Evolutionary conservation across 148 eudicot species (phyloP), one percentile per base, ranked within the genome.

Genomic region (Heliamphora exappendiculata): DNA sequence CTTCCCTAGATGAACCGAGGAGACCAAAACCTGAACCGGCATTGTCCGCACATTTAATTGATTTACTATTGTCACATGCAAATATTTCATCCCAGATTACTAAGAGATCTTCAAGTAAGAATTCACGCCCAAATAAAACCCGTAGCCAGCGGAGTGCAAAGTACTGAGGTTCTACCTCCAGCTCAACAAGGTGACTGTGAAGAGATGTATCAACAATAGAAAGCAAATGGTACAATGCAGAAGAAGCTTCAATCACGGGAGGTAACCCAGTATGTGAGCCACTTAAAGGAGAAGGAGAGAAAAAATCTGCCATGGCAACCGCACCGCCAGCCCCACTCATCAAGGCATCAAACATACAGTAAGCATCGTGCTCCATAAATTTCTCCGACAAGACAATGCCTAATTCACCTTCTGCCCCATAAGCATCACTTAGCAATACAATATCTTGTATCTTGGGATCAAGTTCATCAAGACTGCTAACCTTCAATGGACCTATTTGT

Each of bases 341-440:
- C 60, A 95, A 81, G 81, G 99, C 92, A 80, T 95, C 97, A 78
- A 95, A 91, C 94, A 93, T 91, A 49, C 88, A 87, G 74, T 92
- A 92, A 17, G 96, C 94, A 76, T 95, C 99, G 62, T 95, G 99
- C 82, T 95, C 99, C 88, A 91, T 78, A 78, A 91, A 95, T 80
- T 88, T 92, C 71, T 92, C 96, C 1, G 99, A 95, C 75, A 95
- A 79, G 47, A 95, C 86, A 72, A 87, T 78, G 72, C 99, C 99
- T 78, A 95, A 91, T 84, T 95, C 97, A 75, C 99, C 99, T 84
- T 95, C 99, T 36, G 97, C 93, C 74, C 99, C 99, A 82, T 95
- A 95, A 65, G 96, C 93, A 84, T 95, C 99, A 78, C 89, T 89
- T 45, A 95, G 82, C 64, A 84, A 75, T 75, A 95, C 85, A 82